phyloP scores from a whole-genome alignment of 257 asterid species.

The Solanum ossicruentum region DNA sequence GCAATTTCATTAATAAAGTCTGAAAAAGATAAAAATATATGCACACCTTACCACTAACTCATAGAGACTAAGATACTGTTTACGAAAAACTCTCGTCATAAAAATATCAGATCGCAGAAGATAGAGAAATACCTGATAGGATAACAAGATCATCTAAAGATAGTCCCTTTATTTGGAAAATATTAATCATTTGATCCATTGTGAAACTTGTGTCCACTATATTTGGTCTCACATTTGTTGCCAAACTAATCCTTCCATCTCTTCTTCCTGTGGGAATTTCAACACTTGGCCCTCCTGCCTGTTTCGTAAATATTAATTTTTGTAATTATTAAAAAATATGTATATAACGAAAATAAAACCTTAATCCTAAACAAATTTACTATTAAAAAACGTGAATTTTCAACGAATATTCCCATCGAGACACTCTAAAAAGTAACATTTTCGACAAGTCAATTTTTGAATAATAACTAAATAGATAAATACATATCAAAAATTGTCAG shows the following conservation, averaged over 20 bases:
- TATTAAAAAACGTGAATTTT: neutral
- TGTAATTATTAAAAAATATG: no score
- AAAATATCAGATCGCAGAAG: no score
- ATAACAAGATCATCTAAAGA: slow-evolving; percentile 62
- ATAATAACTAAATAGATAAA: no score
- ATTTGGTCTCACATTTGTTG: slow-evolving; percentile 64
- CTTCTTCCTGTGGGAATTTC: slow-evolving; percentile 58
- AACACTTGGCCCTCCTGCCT: slow-evolving; percentile 73
- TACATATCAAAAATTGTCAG: neutral
- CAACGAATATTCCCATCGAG: neutral
- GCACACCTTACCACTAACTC: no score
- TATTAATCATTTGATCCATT: slow-evolving; percentile 41
- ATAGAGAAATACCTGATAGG: slow-evolving; percentile 35
- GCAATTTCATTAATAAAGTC: no score
- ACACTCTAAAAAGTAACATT: no score
- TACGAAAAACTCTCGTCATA: no score
- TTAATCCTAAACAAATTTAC: neutral
- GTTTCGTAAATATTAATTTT: neutral
- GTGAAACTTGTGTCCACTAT: slow-evolving; percentile 70
- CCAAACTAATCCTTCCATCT: slow-evolving; percentile 48
- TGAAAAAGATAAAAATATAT: no score
- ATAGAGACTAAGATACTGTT: no score
- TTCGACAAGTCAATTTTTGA: neutral
- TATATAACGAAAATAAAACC: no score
- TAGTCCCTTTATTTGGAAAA: slow-evolving; percentile 48